phyloP scores from a whole-genome alignment of 2,329 filamentous ascomycete species.

The Coniochaeta prunicola region DNA sequence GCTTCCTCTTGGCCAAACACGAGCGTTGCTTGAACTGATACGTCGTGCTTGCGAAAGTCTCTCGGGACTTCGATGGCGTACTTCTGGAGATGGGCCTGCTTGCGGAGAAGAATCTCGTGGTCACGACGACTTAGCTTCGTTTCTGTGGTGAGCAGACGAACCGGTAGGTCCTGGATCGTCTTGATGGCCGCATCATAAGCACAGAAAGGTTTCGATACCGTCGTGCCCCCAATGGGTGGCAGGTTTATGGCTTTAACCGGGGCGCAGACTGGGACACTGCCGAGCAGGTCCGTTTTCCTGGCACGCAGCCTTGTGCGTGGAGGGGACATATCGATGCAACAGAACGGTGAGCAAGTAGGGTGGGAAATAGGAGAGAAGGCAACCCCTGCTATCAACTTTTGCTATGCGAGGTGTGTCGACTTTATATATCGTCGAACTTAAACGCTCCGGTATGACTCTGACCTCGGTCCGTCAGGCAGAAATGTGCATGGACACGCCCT shows the following conservation, averaged over 20 bases:
- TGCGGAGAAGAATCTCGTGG: slow-evolving; percentile 4
- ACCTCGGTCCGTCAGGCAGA: not conserved
- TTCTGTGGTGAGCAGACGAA: not conserved
- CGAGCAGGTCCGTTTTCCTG: not conserved
- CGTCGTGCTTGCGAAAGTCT: not conserved
- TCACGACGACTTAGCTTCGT: not conserved
- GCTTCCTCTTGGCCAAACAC: slow-evolving; percentile 43
- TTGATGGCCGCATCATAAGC: not conserved
- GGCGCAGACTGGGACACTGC: not conserved
- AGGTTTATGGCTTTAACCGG: not conserved
- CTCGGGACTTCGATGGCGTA: not conserved
- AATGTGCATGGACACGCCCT: not conserved
- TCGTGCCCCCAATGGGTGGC: not conserved
- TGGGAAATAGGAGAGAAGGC: not conserved
- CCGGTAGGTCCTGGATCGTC: not conserved
- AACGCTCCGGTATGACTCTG: not conserved
- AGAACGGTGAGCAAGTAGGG: not conserved
- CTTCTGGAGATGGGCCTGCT: slow-evolving; percentile 3
- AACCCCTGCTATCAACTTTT: not conserved
- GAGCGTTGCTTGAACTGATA: slow-evolving; percentile 18
- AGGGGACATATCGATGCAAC: not conserved
- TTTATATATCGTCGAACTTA: not conserved
- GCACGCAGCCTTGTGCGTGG: not conserved
- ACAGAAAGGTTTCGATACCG: not conserved
- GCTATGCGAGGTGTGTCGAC: not conserved